Evolutionary conservation across 495 filamentous ascomycete genomes (phyloP), one percentile per base, ranked within the genome.

Genomic region (Penicillium atrosanguineum): DNA sequence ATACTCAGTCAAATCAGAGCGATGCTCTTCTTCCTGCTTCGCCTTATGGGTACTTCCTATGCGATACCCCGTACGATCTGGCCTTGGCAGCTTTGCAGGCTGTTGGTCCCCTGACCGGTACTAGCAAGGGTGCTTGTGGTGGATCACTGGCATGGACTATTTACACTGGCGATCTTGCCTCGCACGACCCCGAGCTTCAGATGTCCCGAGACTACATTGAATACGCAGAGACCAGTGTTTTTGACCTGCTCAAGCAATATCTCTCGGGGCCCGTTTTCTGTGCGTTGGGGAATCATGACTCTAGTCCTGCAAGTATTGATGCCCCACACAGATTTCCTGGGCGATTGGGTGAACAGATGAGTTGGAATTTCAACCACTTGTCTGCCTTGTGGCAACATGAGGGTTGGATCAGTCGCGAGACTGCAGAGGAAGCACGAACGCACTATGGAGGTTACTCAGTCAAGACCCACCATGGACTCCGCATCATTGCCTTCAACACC

Each of bases 11-110:
- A 0, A 14, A 14, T 44, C 54, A 3, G 52, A 68, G 15, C 31
- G 55, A 70, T 6, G 62, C 78, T 43, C 43, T 69, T 15, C 51
- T 76, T 25, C 78, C 81, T 7, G 81, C 83, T 5, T 71, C 79
- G 0, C 61, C 78, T 0, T 84, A 83, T 55, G 82, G 81, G 15
- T 64, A 70, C 6, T 85, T 75, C 63, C 65, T 66, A 29, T 84
- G 82, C 52, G 82, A 85, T 53, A 79, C 80, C 7, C 83, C 81
- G 4, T 84, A 83, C 51, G 81, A 82, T 39, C 70, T 86, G 0
- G 81, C 69, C 29, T 59, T 83, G 6, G 81, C 80, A 23, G 81
- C 80, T 21, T 65, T 85, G 7, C 77, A 85, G 65, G 75, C 81
- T 7, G 73, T 84, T 42, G 76, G 69, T 5, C 77, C 82, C 15